Base-by-base conservation (phyloP, 1,139 yeast genomes). In the Yamadazyma epiphylla region DNA sequence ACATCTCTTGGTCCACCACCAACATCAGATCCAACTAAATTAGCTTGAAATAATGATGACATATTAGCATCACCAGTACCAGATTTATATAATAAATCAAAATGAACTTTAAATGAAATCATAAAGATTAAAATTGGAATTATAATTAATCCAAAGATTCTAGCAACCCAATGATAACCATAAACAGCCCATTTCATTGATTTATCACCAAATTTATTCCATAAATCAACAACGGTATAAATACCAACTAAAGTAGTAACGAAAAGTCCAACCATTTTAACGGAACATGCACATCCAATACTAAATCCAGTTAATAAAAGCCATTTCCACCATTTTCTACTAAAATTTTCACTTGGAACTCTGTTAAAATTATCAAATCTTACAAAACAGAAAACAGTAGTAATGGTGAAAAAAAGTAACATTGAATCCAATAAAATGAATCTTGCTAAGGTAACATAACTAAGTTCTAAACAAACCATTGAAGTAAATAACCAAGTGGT, bases 51-150 rank as follows among this genome's bases (percentile, higher is more conserved):
- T 43, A 94, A 69, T 0, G 97, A 87, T 12, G 95, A 85, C 98
- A 94, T 94, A 50, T 84, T 84, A 29, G 96, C 94, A 55, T 91
- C 97, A 42, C 98, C 98, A 13, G 96, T 79, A 41, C 99, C 94
- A 10, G 85, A 65, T 43, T 79, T 81, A 45, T 75, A 76, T 45
- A 83, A 67, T 36, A 83, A 63, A 42, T 77, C 87, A 51, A 83
- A 83, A 56, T 83, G 94, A 37, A 82, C 62, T 49, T 81, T 82
- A 66, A 83, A 83, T 35, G 77, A 71, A 36, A 77, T 51, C 53
- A 82, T 56, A 51, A 81, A 83, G 19, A 83, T 80, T 4, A 60
- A 32, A 29, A 77, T 45, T 39, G 94, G 94, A 26, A 82, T 58
- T 13, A 78, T 43, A 36, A 83, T 78, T 45, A 83, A 65, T 12